Base-by-base conservation (phyloP, 2,329 filamentous ascomycete genomes). In the Thielaviopsis ethacetica region DNA sequence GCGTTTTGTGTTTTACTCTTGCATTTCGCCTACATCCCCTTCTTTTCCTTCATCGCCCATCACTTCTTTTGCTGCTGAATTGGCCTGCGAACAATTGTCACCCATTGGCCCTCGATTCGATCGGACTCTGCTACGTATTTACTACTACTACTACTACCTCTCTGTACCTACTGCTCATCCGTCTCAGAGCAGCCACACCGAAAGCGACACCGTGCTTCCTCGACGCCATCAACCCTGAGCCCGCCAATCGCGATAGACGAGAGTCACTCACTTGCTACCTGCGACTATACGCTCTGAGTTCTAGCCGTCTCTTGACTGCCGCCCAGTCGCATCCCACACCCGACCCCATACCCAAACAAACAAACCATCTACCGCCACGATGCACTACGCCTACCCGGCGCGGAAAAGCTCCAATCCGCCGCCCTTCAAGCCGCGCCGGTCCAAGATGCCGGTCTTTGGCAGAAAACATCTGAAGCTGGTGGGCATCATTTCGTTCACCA, bases 331-430 rank as follows among this genome's bases (percentile, higher is more conserved):
- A 49, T n/a, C n/a, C n/a, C n/a, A 34, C 22, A 22, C 19, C 15
- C 44, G 19, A 57, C 30, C 5, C 21, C 21, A 57, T 21, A 30
- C 47, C 38, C 12, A 44, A n/a, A 13, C 17, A 44, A 17, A 49
- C 17, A 10, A 49, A 19, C 9, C 4, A 49, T 4, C 44, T 10
- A 24, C 52, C 53, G 47, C 62, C 67, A 75, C 66, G 65, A 93
- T 95, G 89, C 91, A 95, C 71, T 90, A 91, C 76, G 89, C 91
- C 63, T 84, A 94, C 66, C 90, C 90, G 59, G 82, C 88, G 67
- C 85, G 90, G 71, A 95, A 91, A 73, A 83, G 80, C 67, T 91
- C 87, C 64, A 83, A 85, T 68, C 82, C 86, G 64, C 81, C 83
- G 64, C 83, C 85, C 30, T 91, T 88, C 72, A 77, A 78, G 63